These are phyloP conservation scores for Litsea cubeba DNA, from an alignment of 164 flowering plant species.

Conservation along the genomic window DNA sequence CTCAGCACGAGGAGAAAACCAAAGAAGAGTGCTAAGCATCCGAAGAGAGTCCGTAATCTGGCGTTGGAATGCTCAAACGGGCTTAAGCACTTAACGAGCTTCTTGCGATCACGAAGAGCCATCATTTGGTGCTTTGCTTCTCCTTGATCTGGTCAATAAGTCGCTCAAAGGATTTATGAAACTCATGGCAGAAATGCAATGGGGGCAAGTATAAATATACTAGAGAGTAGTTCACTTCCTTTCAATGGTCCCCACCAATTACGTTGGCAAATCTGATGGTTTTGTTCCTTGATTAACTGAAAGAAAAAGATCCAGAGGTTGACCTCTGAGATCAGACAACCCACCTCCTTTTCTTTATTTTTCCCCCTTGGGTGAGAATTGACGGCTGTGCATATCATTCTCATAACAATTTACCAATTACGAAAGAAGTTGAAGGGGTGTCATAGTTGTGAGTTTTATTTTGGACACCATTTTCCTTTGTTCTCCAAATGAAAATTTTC, in stretches of 20 bases:
- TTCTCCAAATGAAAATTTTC: too few species aligned
- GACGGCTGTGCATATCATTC: neutral
- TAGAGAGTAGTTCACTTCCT: neutral
- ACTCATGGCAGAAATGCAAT: neutral
- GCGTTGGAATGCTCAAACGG: constrained; percentile 32
- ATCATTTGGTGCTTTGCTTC: neutral
- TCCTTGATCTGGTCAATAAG: neutral
- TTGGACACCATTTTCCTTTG: too few species aligned
- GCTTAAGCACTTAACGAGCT: too few species aligned
- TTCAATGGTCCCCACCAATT: constrained; percentile 1
- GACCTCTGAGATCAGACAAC: neutral
- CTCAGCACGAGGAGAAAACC: constrained; percentile 23
- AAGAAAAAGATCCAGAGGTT: constrained; percentile 3
- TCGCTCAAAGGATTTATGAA: neutral
- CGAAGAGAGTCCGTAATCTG: constrained; percentile 28
- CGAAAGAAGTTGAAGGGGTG: neutral
- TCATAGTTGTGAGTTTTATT: too few species aligned
- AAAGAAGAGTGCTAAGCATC: constrained; percentile 20
- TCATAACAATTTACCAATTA: neutral
- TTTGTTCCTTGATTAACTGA: neutral
- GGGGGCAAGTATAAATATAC: neutral
- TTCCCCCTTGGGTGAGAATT: neutral
- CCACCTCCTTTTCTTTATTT: neutral
- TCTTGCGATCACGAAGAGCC: too few species aligned
- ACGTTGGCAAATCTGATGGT: neutral